A percentile compares a stretch with the other conserved stretches of the same genome.
These are phyloP conservation scores for Trametes coccinea DNA, from an alignment of 768 basidiomycete genomes.

Conservation along the genomic window DNA sequence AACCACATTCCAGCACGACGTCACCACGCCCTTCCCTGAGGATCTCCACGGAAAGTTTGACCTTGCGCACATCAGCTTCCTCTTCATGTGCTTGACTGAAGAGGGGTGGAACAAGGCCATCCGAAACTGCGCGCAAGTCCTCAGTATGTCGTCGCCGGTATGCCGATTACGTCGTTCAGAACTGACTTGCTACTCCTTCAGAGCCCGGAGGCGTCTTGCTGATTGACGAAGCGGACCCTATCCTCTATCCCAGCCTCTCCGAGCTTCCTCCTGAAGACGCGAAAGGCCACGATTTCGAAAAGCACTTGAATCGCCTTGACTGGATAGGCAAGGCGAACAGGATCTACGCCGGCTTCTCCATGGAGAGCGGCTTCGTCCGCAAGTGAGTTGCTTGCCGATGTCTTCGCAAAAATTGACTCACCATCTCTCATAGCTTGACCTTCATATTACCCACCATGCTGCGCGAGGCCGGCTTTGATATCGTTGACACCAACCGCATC, in stretches of 20 bases:
- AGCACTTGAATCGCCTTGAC: constrained; percentile 1
- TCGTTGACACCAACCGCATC: not conserved
- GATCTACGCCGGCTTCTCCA: constrained; percentile 13
- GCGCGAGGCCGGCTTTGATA: not conserved
- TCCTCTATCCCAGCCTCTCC: not conserved
- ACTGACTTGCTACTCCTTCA: not conserved
- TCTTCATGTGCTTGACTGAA: constrained; percentile 17
- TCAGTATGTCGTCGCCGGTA: constrained; percentile 9
- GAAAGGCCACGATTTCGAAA: constrained; percentile 5
- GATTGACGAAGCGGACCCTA: constrained; percentile 7
- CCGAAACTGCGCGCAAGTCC: constrained; percentile 2
- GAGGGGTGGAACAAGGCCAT: constrained; percentile 18
- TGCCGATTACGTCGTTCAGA: not conserved
- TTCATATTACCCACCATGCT: constrained; percentile 3
- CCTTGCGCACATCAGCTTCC: constrained; percentile 21
- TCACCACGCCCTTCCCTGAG: constrained; percentile 20
- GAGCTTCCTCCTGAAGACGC: not conserved
- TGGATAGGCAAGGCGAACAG: constrained; percentile 21
- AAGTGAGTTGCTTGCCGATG: constrained; percentile 4
- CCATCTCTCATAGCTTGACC: not conserved
- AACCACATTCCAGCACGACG: constrained; percentile 24
- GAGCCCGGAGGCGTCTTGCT: constrained; percentile 12
- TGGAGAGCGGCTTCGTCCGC: constrained; percentile 7
- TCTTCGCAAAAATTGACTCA: not conserved
- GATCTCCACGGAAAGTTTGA: constrained; percentile 22